Evolutionary conservation across 2,329 filamentous ascomycete genomes (phyloP).

Genomic region (Chaetomiaceae sp.): DNA sequence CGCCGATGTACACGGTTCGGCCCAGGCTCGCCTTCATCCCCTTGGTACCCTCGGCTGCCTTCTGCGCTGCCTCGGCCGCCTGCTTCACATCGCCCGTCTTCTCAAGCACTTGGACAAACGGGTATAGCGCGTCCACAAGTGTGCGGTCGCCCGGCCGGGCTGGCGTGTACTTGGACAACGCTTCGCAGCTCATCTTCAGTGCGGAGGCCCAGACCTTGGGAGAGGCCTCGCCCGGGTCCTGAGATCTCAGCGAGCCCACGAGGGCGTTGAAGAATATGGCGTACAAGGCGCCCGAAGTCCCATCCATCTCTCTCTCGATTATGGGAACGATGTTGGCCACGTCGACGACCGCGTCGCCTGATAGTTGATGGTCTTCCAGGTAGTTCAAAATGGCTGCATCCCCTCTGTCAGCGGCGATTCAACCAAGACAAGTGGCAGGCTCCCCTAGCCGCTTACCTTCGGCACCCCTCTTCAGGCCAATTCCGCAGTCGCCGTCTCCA

Average conservation of each 20-base stretch:
- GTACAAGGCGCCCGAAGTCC: conserved; percentile 56
- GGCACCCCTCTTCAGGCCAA: conserved; percentile 80
- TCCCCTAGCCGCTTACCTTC: conserved; percentile 48
- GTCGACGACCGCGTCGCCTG: conserved; percentile 50
- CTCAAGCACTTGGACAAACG: conserved; percentile 72
- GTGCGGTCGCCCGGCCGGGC: conserved; percentile 87
- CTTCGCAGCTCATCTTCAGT: conserved; percentile 63
- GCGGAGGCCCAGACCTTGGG: conserved; percentile 55
- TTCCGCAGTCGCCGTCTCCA: conserved; percentile 86
- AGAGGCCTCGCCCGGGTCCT: conserved; percentile 37
- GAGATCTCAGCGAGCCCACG: conserved; percentile 53
- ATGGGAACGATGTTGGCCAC: conserved; percentile 49
- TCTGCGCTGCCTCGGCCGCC: conserved; percentile 69
- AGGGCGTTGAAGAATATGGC: conserved; percentile 90
- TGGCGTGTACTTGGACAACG: conserved; percentile 78
- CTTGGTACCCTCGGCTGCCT: conserved; percentile 78
- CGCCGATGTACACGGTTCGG: conserved; percentile 75
- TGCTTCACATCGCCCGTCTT: conserved; percentile 61
- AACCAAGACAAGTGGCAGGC: no score
- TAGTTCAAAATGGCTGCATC: conserved; percentile 50
- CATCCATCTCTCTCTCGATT: conserved; percentile 56
- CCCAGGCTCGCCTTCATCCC: conserved; percentile 89
- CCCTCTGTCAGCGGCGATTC: conserved; percentile 18
- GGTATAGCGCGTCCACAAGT: conserved; percentile 80
- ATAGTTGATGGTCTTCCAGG: conserved; percentile 39